phyloP scores from a whole-genome alignment of 139 green algal genomes.

The Trebouxia sp. region DNA sequence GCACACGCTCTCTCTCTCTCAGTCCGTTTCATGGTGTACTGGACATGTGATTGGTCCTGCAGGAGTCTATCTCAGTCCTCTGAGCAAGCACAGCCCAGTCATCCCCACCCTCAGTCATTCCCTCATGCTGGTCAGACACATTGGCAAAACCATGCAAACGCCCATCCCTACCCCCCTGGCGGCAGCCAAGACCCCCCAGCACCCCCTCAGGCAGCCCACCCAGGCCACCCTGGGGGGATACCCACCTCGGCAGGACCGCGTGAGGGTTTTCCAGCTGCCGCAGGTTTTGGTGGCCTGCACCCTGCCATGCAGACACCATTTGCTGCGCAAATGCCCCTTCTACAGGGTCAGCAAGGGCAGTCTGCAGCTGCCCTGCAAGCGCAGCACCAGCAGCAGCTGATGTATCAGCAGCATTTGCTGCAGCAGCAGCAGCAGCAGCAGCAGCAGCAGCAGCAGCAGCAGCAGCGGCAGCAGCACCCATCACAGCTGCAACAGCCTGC shows the following conservation, averaged over 20 bases:
- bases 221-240: too few species aligned
- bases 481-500: background rate
- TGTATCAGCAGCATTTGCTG: background rate
- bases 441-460: background rate
- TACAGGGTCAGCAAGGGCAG: background rate
- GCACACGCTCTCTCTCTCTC: too few species aligned
- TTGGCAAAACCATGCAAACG: background rate
- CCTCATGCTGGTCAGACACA: background rate
- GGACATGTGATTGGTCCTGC: too few species aligned
- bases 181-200: too few species aligned
- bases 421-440: background rate
- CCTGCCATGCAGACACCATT: background rate
- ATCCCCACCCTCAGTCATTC: background rate
- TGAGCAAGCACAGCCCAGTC: background rate
- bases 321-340: background rate
- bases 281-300: too few species aligned
- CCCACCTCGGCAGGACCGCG: too few species aligned
- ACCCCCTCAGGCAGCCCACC: background rate
- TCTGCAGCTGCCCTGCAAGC: background rate
- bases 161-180: background rate
- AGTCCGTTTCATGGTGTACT: too few species aligned
- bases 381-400: background rate
- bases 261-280: too few species aligned
- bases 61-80: constrained; percentile 4
- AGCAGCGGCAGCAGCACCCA: background rate